Conservation (phyloP, 2,329 filamentous ascomycete genomes). For the Neopestalotiopsis sp. region DNA sequence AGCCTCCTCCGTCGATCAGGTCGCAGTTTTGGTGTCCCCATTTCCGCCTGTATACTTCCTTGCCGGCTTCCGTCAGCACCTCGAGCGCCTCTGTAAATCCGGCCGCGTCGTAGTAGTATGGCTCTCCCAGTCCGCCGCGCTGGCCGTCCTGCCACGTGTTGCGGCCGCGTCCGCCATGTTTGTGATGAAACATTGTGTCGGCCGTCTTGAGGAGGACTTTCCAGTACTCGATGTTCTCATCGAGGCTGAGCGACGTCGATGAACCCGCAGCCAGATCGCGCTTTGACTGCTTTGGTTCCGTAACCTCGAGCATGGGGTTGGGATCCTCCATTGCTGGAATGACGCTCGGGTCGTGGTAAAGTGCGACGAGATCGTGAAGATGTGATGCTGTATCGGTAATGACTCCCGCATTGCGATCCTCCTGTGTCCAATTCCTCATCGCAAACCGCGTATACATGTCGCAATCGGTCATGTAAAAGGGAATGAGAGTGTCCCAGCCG, state of each 20-base stretch:
- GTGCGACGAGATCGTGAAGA: conserved; percentile 49
- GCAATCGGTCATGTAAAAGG: conserved; percentile 63
- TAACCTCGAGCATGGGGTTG: conserved; percentile 33
- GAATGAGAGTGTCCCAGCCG: conserved; percentile 62
- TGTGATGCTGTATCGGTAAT: conserved; percentile 51
- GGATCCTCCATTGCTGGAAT: conserved; percentile 42
- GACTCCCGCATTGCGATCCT: conserved; percentile 44
- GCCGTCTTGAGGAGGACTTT: conserved; percentile 30
- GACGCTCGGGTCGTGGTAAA: conserved; percentile 49
- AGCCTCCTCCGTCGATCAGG: conserved; percentile 38
- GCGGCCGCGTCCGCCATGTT: conserved; percentile 42
- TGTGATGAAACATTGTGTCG: conserved; percentile 47
- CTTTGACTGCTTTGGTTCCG: conserved; percentile 21
- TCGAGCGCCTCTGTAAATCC: conserved; percentile 40
- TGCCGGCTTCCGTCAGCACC: conserved; percentile 40
- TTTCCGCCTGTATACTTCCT: conserved; percentile 43
- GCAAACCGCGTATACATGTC: conserved; percentile 56
- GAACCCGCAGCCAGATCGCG: conserved; percentile 21
- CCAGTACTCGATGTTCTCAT: conserved; percentile 35
- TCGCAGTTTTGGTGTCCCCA: conserved; percentile 53
- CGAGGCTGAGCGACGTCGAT: conserved; percentile 13
- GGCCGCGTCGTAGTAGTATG: conserved; percentile 44
- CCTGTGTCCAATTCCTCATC: conserved; percentile 50
- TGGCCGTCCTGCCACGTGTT: conserved; percentile 50
- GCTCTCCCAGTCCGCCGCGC: conserved; percentile 45